Evolutionary conservation across 2,329 filamentous ascomycete species (phyloP), one percentile per base, ranked within the genome.

Genomic region (Periglandula ipomoeae): DNA sequence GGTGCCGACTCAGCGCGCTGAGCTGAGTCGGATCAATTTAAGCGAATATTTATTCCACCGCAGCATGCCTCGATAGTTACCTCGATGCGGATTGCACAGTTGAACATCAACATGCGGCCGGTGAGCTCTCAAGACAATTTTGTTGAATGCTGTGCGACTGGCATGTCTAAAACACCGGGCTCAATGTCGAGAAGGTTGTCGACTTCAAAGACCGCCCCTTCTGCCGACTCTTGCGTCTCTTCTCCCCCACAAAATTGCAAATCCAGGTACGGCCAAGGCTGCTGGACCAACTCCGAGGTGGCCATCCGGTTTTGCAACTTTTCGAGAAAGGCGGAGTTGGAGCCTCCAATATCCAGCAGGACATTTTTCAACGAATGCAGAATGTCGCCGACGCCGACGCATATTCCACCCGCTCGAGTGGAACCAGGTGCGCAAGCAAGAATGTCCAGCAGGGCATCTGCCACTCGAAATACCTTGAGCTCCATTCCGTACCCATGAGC

Each of bases 401-500:
- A 49, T 56, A 60, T 59, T 17, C 58, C 51, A 20, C 52, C 50
- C 0, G 55, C 51, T n/a, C 51, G 52, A 4, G 47, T 50, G 19
- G 54, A 53, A 1, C 46, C 46, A 0, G 58, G 55, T 0, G 57
- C 47, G 15, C 56, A 58, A 3, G 51, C 53, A 44, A 58, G 44
- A 2, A 61, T 55, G 34, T 60, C 58, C 26, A 60, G 17, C 43
- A 61, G 48, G 4, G 54, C 32, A 41, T 60, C 59, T 4, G 58
- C 59, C 30, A 59, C 27, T 8, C 56, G 41, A 24, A 56, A 60
- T 3, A 60, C 57, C 41, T 61, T 59, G 5, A 61, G 57, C 11
- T 59, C 57, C 41, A 61, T 55, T n/a, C 57, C 58, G 39, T 59
- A 60, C 2, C 58, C 58, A 26, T 61, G 56, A 0, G 56, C 53